These are phyloP conservation scores for Nothopassalora personata DNA, from an alignment of 2,329 filamentous ascomycete genomes.

Conservation along the genomic window DNA sequence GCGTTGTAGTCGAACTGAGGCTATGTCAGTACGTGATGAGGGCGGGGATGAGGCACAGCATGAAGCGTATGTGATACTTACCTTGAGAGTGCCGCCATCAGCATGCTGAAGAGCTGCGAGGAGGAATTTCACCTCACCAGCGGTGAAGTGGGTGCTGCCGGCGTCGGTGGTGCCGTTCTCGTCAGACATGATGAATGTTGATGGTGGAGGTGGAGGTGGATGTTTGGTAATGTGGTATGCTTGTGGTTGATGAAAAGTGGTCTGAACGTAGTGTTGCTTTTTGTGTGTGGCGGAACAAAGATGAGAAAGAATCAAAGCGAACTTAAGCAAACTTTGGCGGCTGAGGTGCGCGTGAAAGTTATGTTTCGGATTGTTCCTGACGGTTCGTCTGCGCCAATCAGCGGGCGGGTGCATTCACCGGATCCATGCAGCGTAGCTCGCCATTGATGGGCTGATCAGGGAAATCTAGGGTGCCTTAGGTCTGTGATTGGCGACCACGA, in stretches of 20 bases:
- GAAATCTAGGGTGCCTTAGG: not conserved
- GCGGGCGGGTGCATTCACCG: not conserved
- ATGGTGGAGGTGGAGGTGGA: not conserved
- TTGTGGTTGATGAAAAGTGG: not conserved
- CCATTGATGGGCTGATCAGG: not conserved
- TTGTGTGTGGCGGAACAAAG: not conserved
- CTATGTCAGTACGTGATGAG: not conserved
- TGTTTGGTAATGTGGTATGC: not conserved
- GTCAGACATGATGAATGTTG: not conserved
- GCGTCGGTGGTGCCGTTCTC: not conserved
- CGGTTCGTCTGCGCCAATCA: not conserved
- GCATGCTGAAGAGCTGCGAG: slow-evolving; percentile 1
- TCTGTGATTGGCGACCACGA: no score
- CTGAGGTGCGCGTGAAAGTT: not conserved
- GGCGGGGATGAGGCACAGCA: no score
- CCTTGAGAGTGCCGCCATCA: slow-evolving; percentile 2
- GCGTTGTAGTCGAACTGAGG: not conserved
- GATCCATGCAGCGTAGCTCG: not conserved
- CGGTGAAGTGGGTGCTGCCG: not conserved
- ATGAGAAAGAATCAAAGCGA: not conserved
- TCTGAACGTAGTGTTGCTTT: not conserved
- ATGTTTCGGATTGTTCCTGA: not conserved
- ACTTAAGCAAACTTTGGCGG: not conserved
- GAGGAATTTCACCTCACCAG: slow-evolving; percentile 1
- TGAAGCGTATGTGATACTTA: not conserved